Evolutionary conservation across 2,329 filamentous ascomycete species (phyloP).

Genomic region (Cladosporium sphaerospermum): DNA sequence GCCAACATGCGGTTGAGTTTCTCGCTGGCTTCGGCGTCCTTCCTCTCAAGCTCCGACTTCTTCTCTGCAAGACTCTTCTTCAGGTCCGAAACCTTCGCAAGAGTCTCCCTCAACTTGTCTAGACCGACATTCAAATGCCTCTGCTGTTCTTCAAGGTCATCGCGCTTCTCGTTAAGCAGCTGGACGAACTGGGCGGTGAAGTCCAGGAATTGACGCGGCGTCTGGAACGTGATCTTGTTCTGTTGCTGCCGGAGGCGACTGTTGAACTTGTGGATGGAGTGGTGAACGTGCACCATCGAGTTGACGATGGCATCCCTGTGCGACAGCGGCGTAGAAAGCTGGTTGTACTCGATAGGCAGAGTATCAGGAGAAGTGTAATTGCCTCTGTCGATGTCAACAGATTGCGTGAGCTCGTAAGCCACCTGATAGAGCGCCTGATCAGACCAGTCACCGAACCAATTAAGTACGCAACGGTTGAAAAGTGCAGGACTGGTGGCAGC

Average conservation of each 20-base stretch:
- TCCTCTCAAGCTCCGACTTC: slow-evolving; percentile 85
- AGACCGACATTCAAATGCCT: slow-evolving; percentile 96
- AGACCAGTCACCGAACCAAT: slow-evolving; percentile 99
- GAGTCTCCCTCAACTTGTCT: slow-evolving; percentile 92
- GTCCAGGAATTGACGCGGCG: slow-evolving; percentile 93
- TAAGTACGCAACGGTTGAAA: slow-evolving; percentile 99
- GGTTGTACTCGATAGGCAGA: slow-evolving; percentile 86
- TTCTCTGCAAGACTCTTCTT: slow-evolving; percentile 88
- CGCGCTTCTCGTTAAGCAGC: slow-evolving; percentile 95
- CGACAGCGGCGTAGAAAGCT: slow-evolving; percentile 74
- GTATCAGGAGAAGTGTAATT: slow-evolving; percentile 83
- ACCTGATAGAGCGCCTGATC: slow-evolving; percentile 99
- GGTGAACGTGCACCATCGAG: slow-evolving; percentile 97
- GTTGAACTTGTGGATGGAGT: slow-evolving; percentile 89
- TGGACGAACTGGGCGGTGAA: slow-evolving; percentile 97
- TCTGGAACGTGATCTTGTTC: slow-evolving; percentile 85
- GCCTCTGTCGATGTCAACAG: slow-evolving; percentile 86
- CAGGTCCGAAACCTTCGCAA: slow-evolving; percentile 92
- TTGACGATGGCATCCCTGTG: slow-evolving; percentile 93
- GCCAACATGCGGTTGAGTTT: slow-evolving; percentile 96
- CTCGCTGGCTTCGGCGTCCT: slow-evolving; percentile 92
- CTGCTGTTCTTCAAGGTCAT: slow-evolving; percentile 97
- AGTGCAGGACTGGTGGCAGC: slow-evolving; percentile 94
- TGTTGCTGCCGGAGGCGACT: slow-evolving; percentile 83
- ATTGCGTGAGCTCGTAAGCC: slow-evolving; percentile 87